Conservation (phyloP, 2,329 filamentous ascomycete species). For the Metarhizium robertsii region DNA sequence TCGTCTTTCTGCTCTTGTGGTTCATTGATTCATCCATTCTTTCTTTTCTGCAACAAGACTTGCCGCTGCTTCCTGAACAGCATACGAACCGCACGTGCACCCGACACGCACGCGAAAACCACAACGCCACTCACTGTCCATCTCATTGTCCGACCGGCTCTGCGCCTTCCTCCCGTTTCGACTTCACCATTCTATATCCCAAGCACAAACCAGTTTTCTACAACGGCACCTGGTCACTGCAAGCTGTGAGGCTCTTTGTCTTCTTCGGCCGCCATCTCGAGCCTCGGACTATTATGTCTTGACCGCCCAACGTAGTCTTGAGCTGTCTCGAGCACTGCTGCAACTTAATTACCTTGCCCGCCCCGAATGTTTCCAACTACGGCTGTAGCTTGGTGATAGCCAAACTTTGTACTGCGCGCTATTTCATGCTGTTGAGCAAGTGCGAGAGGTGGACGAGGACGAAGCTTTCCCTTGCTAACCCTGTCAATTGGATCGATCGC, state of each 20-base stretch:
- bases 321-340: neutral
- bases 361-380: neutral
- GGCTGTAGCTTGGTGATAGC: neutral
- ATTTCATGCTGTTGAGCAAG: neutral
- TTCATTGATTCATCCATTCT: neutral
- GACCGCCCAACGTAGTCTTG: neutral
- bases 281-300: neutral
- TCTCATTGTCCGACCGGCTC: neutral
- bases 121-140: neutral
- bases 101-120: neutral
- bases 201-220: neutral
- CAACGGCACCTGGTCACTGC: neutral
- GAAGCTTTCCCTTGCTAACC: neutral
- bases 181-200: neutral
- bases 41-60: neutral
- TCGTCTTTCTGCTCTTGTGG: neutral
- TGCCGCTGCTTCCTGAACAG: neutral
- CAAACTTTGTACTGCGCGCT: neutral
- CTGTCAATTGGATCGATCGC: neutral
- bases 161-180: neutral
- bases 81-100: neutral
- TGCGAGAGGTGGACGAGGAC: neutral
- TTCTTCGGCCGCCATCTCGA: neutral
- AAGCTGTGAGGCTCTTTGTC: neutral
- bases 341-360: neutral